Evolutionary conservation across 768 basidiomycete species (phyloP), one percentile per base, ranked within the genome.

Genomic region (Mycena sanguinolenta): DNA sequence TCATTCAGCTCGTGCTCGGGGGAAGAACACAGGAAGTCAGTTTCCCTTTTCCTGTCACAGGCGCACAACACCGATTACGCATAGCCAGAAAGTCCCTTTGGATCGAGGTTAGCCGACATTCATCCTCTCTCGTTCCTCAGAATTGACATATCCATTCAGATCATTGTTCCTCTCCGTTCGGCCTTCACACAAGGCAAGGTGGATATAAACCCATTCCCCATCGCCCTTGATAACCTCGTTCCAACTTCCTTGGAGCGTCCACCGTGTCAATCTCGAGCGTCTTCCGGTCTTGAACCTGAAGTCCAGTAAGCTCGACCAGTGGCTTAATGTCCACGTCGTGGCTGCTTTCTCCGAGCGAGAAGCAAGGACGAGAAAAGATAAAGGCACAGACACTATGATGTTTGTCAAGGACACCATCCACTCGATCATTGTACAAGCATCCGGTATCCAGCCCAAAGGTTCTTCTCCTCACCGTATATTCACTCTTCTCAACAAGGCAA

Each of bases 171-270:
- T 70, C 60, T 65, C 66, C 23, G 58, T 28, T 39, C 38, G 28
- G 16, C 63, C 27, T 64, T 61, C 13, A 21, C 81, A 80, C 67
- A 82, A 30, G 76, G 79, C 27, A 75, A 74, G n/a, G 42, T 58
- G 27, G n/a, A n/a, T n/a, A 9, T 69, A 67, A 67, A 71, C 70
- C 63, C 76, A 53, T 84, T 82, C 67, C 76, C 78, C n/a, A 65
- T 77, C 2, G 60, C n/a, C 6, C 54, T 75, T 5, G 64, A 54
- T 16, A 38, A 74, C 39, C 75, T 79, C 16, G 55, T 52, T 4
- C n/a, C n/a, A n/a, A n/a, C n/a, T n/a, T n/a, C 70, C 70, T 8
- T 80, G 78, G 82, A 80, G 75, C 63, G 65, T 84, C 59, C 83
- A 84, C 60, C 78, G 77, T 3, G 69, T 84, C 19, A 75, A 78